These are phyloP conservation scores for Piper longum DNA, from an alignment of 164 flowering plant genomes.

Conservation along the genomic window DNA sequence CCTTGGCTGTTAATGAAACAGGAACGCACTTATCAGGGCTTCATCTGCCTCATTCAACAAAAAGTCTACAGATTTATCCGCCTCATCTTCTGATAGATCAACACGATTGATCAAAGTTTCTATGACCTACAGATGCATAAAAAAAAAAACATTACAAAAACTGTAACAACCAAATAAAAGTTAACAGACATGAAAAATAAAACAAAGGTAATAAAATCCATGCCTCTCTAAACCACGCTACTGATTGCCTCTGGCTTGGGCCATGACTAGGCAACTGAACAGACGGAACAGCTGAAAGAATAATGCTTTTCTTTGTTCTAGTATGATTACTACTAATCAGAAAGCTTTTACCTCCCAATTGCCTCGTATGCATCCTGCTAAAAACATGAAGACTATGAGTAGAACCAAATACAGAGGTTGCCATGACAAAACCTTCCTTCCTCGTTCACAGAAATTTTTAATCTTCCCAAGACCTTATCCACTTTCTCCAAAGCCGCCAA, in stretches of 20 bases:
- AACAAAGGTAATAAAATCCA: background rate
- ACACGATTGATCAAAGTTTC: constrained; percentile 55
- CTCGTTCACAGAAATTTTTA: too few species aligned
- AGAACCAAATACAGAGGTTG: background rate
- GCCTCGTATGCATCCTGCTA: background rate
- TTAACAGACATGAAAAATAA: too few species aligned
- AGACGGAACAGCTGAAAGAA: background rate
- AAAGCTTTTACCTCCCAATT: too few species aligned
- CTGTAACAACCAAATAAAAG: background rate
- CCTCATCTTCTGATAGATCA: constrained; percentile 67
- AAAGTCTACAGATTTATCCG: constrained; percentile 61
- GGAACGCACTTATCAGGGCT: constrained; percentile 79
- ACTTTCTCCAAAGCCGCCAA: too few species aligned
- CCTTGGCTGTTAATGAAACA: constrained; percentile 81
- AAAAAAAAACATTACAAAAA: background rate
- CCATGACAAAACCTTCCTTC: too few species aligned
- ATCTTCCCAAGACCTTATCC: too few species aligned
- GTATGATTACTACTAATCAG: background rate
- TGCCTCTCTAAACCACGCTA: background rate
- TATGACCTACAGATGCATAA: constrained; percentile 30
- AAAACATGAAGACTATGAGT: background rate
- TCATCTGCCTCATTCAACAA: constrained; percentile 56
- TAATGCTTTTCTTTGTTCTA: background rate
- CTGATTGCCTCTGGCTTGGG: background rate
- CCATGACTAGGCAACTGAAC: background rate